These are phyloP conservation scores for Erythrobasidium yunnanense DNA, from an alignment of 768 basidiomycete genomes.

Conservation along the genomic window DNA sequence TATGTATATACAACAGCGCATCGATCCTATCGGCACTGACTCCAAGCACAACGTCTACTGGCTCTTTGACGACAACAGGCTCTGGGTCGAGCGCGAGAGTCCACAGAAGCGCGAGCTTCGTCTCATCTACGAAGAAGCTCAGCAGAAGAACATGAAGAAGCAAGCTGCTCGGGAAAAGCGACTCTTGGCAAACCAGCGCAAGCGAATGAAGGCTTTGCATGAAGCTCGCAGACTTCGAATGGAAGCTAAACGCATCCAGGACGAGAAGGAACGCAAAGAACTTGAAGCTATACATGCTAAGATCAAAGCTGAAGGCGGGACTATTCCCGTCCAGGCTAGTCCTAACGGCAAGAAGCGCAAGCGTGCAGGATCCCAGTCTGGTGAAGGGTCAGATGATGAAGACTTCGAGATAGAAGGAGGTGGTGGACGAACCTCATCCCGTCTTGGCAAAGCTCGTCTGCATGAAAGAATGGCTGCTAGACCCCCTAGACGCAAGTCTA, in stretches of 20 bases:
- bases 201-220: constrained; percentile 56
- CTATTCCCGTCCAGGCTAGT: constrained; percentile 47
- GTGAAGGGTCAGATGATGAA: neutral
- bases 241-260: constrained; percentile 38
- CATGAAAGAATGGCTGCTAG: neutral
- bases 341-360: constrained; percentile 5
- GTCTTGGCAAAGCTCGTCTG: neutral
- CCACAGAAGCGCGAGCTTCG: constrained; percentile 29
- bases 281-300: neutral
- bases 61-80: constrained; percentile 72
- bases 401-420: constrained; percentile 3
- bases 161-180: constrained; percentile 51
- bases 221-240: constrained; percentile 43
- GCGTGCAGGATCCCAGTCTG: neutral
- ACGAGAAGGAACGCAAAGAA: neutral
- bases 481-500: neutral
- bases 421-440: neutral
- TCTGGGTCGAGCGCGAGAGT: constrained; percentile 64
- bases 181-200: constrained; percentile 59
- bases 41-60: constrained; percentile 68
- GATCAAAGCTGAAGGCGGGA: constrained; percentile 46
- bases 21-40: constrained; percentile 76
- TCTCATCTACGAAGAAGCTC: constrained; percentile 2
- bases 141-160: neutral
- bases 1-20: constrained; percentile 51